Conservation (phyloP, 148 eudicot species). For the Polygonum maritimum region DNA sequence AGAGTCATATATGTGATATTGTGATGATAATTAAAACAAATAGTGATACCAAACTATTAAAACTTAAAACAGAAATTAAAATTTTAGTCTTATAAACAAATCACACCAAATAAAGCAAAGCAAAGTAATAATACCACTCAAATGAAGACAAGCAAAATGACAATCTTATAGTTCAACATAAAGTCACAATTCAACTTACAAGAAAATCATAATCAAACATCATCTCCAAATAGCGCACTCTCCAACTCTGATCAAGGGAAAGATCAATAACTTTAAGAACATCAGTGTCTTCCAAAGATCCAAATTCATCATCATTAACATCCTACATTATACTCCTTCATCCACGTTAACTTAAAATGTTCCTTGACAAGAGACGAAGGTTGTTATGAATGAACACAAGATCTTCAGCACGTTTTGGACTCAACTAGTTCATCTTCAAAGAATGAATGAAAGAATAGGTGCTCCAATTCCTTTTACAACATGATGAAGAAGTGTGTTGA, state of each 20-base stretch:
- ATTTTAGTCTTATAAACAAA: no score
- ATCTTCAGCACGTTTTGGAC: not conserved
- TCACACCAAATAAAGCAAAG: no score
- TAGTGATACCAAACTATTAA: no score
- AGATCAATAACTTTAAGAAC: not conserved
- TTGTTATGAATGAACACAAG: slow-evolving; percentile 11
- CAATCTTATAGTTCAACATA: no score
- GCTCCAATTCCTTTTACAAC: slow-evolving; percentile 16
- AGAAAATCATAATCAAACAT: no score
- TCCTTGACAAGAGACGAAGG: slow-evolving; percentile 4
- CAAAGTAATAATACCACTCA: no score
- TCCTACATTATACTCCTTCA: not conserved
- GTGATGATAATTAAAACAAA: no score
- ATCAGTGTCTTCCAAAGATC: not conserved
- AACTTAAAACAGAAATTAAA: no score
- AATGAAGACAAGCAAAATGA: no score
- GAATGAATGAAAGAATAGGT: not conserved
- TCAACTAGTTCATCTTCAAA: not conserved
- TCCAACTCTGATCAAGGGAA: not conserved
- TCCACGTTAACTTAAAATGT: not conserved
- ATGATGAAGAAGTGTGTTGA: slow-evolving; percentile 5
- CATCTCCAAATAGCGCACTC: not conserved
- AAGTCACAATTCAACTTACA: no score
- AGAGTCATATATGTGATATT: no score
- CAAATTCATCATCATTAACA: not conserved